Evolutionary conservation across 768 basidiomycete genomes (phyloP).

Genomic region (Suillus clintonianus): DNA sequence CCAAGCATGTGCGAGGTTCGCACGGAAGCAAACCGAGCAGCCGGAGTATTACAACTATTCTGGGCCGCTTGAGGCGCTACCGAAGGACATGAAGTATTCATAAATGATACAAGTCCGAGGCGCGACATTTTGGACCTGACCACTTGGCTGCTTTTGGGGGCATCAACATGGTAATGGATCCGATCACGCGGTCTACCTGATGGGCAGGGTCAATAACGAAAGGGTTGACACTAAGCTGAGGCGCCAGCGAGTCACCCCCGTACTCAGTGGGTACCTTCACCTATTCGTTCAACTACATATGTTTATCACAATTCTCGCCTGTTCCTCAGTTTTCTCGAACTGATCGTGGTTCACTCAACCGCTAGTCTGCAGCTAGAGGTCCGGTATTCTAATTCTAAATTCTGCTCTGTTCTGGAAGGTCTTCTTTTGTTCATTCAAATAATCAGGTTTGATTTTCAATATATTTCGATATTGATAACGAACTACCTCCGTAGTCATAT

Average conservation of each 20-base stretch:
- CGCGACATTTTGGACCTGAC: not conserved
- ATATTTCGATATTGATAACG: not conserved
- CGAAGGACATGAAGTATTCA: not conserved
- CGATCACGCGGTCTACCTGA: not conserved
- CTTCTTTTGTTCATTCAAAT: not conserved
- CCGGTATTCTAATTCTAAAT: not conserved
- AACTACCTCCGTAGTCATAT: not conserved
- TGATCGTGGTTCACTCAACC: not conserved
- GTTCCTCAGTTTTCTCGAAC: not conserved
- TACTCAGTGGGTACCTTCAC: not conserved
- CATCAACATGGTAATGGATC: not conserved
- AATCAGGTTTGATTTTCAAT: conserved; percentile 1
- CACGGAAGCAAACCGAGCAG: not conserved
- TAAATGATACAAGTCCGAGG: not conserved
- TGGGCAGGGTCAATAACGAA: not conserved
- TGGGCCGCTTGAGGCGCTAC: not conserved
- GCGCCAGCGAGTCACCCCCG: not conserved
- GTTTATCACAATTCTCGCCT: not conserved
- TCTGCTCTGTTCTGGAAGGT: not conserved
- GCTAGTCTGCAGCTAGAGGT: not conserved
- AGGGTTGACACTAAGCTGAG: not conserved
- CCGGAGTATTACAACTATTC: not conserved
- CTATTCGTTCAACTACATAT: not conserved
- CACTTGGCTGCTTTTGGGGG: not conserved
- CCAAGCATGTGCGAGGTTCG: not conserved